Percentiles rank a stretch among this genome's conserved stretches.
Evolutionary conservation across 2,329 filamentous ascomycete species (phyloP).

Genomic region (Exophiala viscosa): DNA sequence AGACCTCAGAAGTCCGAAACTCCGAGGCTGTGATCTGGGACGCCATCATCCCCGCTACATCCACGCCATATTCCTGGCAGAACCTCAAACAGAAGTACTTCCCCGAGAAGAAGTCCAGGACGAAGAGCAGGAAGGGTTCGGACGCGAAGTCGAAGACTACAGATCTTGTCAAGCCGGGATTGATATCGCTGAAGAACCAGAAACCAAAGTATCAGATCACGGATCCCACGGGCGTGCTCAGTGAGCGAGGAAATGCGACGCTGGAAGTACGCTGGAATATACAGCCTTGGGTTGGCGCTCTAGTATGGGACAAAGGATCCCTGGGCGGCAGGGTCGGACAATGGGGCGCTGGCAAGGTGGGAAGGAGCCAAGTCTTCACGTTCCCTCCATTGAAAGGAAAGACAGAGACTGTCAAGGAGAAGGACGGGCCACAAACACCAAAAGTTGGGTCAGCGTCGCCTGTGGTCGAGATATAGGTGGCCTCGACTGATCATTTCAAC

Average conservation of each 20-base stretch:
- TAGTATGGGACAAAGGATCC: constrained; percentile 67
- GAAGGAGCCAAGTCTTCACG: constrained; percentile 50
- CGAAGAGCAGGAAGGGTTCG: constrained; percentile 27
- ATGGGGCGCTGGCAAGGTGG: constrained; percentile 51
- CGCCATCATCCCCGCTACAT: constrained; percentile 73
- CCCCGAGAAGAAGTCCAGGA: constrained; percentile 31
- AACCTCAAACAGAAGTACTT: constrained; percentile 37
- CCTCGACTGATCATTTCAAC: too few relatives aligned
- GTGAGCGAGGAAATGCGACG: constrained; percentile 67
- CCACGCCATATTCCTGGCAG: constrained; percentile 41
- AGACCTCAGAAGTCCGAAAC: constrained; percentile 16
- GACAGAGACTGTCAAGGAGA: constrained; percentile 21
- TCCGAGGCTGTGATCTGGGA: constrained; percentile 94
- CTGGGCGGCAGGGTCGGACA: constrained; percentile 47
- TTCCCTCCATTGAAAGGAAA: constrained; percentile 54
- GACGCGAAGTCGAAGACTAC: constrained; percentile 20
- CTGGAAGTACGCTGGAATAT: constrained; percentile 91
- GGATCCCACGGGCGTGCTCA: constrained; percentile 75
- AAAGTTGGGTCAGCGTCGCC: constrained; percentile 19
- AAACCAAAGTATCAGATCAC: constrained; percentile 97
- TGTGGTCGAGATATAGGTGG: constrained; percentile 20
- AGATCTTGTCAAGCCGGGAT: constrained; percentile 47
- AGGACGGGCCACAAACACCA: constrained; percentile 22
- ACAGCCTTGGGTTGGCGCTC: constrained; percentile 88
- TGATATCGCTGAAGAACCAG: constrained; percentile 75